Evolutionary conservation across 164 flowering plant species (phyloP).

Genomic region (Chloranthus sessilifolius): DNA sequence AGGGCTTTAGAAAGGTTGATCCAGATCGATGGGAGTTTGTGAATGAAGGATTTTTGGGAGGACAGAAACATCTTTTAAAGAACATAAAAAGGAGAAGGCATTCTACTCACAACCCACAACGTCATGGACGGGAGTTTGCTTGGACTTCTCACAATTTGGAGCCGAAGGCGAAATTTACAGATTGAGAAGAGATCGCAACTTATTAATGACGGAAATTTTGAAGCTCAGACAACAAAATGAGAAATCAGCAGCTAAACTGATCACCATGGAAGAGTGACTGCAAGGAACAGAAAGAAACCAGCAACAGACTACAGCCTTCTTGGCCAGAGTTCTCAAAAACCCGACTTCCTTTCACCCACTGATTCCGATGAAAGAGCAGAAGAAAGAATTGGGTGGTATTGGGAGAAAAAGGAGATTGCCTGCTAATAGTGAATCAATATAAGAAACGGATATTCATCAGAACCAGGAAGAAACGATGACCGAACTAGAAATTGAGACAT

Average conservation of each 20-base stretch:
- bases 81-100: conserved; percentile 63
- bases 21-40: conserved; percentile 95
- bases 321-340: conserved; percentile 53
- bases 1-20: conserved; percentile 90
- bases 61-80: conserved; percentile 76
- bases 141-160: conserved; percentile 53
- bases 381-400: conserved; percentile 18
- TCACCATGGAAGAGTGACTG: conserved; percentile 44
- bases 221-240: conserved; percentile 59
- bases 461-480: conserved; percentile 15
- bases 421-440: too few species aligned
- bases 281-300: conserved; percentile 50
- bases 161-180: conserved; percentile 55
- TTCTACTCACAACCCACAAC: conserved; percentile 23
- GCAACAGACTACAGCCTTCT: conserved; percentile 59
- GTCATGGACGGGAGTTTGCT: conserved; percentile 32
- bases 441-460: too few species aligned
- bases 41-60: conserved; percentile 74
- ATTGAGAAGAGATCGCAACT: conserved; percentile 47
- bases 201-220: conserved; percentile 49
- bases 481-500: conserved; percentile 32
- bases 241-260: conserved; percentile 28
- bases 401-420: conserved; percentile 54
- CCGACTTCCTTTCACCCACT: conserved; percentile 49
- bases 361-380: conserved; percentile 20